Base-by-base conservation (phyloP, 805 yeast genomes). In the Pichia kluyveri region DNA sequence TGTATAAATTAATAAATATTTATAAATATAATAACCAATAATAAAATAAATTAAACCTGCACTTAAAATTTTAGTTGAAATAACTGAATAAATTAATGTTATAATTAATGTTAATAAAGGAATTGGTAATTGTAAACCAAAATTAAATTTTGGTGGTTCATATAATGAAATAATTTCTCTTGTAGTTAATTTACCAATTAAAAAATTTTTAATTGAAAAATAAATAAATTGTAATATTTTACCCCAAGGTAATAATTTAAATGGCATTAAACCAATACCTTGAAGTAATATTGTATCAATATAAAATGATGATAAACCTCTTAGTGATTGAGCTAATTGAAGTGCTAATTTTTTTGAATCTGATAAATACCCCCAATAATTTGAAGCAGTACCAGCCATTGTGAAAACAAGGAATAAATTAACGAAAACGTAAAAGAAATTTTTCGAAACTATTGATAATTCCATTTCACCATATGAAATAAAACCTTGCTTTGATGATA, bases 391-490 rank as follows among this genome's bases (percentile, higher is more conserved):
- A 53, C 96, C 96, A 8, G 95, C 95, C 58, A 90, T 76, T 1
- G 98, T 91, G 69, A 93, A 93, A 28, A 91, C 96, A 60, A 91
- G 71, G 61, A 91, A 93, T 75, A 93, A 73, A 65, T 91, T 91
- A 54, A 91, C 95, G 68, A 93, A 93, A 37, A 90, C 85, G 65
- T 89, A 93, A 62, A 93, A 90, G 68, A 90, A 91, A 69, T 93
- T 93, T 67, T 91, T 91, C 28, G 93, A 81, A 3, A 91, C 95
- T 26, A 89, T 79, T 0, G 96, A 84, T 17, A 89, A 68, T 62
- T 93, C 98, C 55, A 86, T 96, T 55, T 93, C 98, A 38, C 96
- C 90, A 57, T 85, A 83, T 7, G 97, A 88, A 0, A 95, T 82
- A 57, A 79, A 86, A 0, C 98, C 98, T 68, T 91, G 99, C 44